Evolutionary conservation across 2,329 filamentous ascomycete genomes (phyloP).

Genomic region (Colletotrichum destructivum): DNA sequence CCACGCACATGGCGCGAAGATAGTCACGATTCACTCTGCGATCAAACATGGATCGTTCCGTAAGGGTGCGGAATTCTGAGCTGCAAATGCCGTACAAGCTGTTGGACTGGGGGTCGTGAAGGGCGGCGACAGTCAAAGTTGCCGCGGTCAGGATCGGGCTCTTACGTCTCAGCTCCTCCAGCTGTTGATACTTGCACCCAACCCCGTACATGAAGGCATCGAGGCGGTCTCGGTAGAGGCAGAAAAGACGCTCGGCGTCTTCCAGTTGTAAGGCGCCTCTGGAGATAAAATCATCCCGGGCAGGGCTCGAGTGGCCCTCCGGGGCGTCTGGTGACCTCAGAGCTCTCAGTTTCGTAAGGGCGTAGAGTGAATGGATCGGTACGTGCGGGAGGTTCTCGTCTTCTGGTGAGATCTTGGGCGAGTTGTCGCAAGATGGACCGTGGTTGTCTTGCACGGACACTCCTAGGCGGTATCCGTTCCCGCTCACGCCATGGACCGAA

Average conservation of each 20-base stretch:
- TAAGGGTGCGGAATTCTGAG: conserved; percentile 68
- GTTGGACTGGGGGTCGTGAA: conserved; percentile 69
- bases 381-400: conserved; percentile 55
- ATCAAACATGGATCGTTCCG: conserved; percentile 61
- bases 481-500: background rate
- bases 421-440: conserved; percentile 45
- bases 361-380: conserved; percentile 57
- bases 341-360: conserved; percentile 55
- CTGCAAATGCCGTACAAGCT: conserved; percentile 67
- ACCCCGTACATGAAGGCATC: conserved; percentile 67
- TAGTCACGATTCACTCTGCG: conserved; percentile 61
- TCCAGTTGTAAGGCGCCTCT: conserved; percentile 59
- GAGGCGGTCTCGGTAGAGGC: conserved; percentile 64
- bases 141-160: conserved; percentile 70
- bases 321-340: conserved; percentile 51
- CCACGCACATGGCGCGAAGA: conserved; percentile 72
- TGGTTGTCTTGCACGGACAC: conserved; percentile 34
- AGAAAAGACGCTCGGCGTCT: conserved; percentile 67
- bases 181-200: conserved; percentile 63
- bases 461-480: conserved; percentile 17
- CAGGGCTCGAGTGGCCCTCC: conserved; percentile 30
- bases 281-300: conserved; percentile 53
- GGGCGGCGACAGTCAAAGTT: conserved; percentile 70
- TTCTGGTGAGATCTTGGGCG: conserved; percentile 46
- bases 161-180: conserved; percentile 67